Percentiles rank a stretch among this genome's conserved stretches.
These are phyloP conservation scores for Aspergillus ruber DNA, from an alignment of 2,329 filamentous ascomycete species.

Conservation along the genomic window DNA sequence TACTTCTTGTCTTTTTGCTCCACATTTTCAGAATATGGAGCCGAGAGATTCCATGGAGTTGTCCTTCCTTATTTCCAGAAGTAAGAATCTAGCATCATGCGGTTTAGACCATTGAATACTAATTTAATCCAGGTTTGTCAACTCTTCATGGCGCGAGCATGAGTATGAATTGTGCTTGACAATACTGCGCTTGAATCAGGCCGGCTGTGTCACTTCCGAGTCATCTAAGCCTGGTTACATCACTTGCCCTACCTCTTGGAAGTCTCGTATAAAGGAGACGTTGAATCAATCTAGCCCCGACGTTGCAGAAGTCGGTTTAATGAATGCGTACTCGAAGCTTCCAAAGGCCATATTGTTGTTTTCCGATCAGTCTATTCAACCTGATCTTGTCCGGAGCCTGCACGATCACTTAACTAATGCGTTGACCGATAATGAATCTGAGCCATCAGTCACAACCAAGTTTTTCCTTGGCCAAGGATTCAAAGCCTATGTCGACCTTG, in stretches of 20 bases:
- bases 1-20: slow-evolving; percentile 84
- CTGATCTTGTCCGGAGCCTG: slow-evolving; percentile 59
- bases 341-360: slow-evolving; percentile 54
- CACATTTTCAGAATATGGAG: slow-evolving; percentile 67
- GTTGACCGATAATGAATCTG: slow-evolving; percentile 53
- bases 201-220: slow-evolving; percentile 47
- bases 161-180: slow-evolving; percentile 65
- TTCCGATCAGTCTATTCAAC: slow-evolving; percentile 57
- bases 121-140: slow-evolving; percentile 57
- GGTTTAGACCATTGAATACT: slow-evolving; percentile 11
- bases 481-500: slow-evolving; percentile 63
- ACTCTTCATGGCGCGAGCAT: slow-evolving; percentile 62
- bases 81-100: slow-evolving; percentile 35
- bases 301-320: slow-evolving; percentile 59
- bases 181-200: slow-evolving; percentile 53
- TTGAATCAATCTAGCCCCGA: slow-evolving; percentile 47
- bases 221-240: slow-evolving; percentile 35
- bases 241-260: slow-evolving; percentile 50
- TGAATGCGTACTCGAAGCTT: slow-evolving; percentile 61
- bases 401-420: slow-evolving; percentile 61
- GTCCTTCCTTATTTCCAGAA: slow-evolving; percentile 75
- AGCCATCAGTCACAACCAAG: slow-evolving; percentile 57
- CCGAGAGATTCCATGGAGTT: slow-evolving; percentile 69
- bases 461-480: slow-evolving; percentile 73
- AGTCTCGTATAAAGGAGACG: slow-evolving; percentile 63